These are phyloP conservation scores for Sporothrix curviconia DNA, from an alignment of 2,329 filamentous ascomycete genomes.

Conservation along the genomic window DNA sequence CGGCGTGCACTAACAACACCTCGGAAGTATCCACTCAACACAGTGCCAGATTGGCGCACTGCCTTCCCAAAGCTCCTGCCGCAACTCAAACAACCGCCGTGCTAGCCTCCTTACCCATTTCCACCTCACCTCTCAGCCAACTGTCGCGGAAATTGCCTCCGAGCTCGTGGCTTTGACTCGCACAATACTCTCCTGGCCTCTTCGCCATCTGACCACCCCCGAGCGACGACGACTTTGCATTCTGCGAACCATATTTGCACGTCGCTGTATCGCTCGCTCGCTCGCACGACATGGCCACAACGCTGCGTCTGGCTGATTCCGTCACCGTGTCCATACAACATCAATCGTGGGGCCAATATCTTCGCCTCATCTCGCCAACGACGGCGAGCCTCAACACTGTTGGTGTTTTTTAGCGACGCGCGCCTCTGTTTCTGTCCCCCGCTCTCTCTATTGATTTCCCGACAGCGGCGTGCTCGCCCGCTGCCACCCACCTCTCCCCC, in stretches of 20 bases:
- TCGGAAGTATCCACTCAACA: not conserved
- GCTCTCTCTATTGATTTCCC: not conserved
- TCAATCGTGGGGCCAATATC: not conserved
- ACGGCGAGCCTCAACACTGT: not conserved
- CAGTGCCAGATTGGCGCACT: too few species aligned
- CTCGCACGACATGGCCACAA: constrained; percentile 8
- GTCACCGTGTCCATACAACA: not conserved
- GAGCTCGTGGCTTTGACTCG: too few species aligned
- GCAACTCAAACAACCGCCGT: not conserved
- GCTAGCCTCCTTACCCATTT: not conserved
- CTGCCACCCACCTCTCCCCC: constrained; percentile 18
- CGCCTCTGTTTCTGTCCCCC: too few species aligned
- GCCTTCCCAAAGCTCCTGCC: not conserved
- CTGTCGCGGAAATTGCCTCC: too few species aligned
- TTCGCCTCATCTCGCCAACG: not conserved
- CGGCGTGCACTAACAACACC: too few species aligned
- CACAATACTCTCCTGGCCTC: too few species aligned
- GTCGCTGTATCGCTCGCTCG: not conserved
- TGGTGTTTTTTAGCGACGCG: too few species aligned
- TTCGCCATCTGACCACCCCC: too few species aligned
- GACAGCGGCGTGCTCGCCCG: not conserved
- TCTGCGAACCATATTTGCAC: not conserved
- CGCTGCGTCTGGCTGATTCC: constrained; percentile 14
- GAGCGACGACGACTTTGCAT: not conserved
- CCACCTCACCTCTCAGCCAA: not conserved